phyloP scores from a whole-genome alignment of 2,329 filamentous ascomycete genomes.

The Penicillium janthinellum region DNA sequence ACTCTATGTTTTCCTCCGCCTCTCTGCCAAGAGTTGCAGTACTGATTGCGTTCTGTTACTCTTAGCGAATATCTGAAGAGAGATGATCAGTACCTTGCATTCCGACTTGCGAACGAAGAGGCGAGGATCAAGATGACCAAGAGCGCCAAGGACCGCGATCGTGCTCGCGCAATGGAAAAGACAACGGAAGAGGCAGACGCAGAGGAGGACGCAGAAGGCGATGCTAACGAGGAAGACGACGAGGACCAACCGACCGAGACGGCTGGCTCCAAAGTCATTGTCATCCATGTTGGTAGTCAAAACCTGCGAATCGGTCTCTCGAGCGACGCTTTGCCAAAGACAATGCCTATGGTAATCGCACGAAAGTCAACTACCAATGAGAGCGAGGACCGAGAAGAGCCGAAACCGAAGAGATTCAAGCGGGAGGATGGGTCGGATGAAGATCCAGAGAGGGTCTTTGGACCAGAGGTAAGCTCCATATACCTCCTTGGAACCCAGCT shows the following conservation, averaged over 20 bases:
- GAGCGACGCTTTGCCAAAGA: conserved; percentile 93
- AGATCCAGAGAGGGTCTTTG: conserved; percentile 77
- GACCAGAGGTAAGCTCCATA: conserved; percentile 67
- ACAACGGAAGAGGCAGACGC: conserved; percentile 58
- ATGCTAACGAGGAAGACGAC: conserved; percentile 60
- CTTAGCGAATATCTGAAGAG: conserved; percentile 93
- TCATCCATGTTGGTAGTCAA: conserved; percentile 93
- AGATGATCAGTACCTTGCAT: conserved; percentile 91
- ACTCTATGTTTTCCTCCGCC: too few species aligned
- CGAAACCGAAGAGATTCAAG: conserved; percentile 68
- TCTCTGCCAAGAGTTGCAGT: conserved; percentile 1
- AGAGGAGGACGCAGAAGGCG: conserved; percentile 45
- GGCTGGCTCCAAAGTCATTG: conserved; percentile 85
- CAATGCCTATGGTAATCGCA: conserved; percentile 89
- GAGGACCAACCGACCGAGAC: conserved; percentile 60
- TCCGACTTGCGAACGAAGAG: conserved; percentile 85
- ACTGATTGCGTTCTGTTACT: conserved; percentile 14
- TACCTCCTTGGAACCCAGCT: background rate
- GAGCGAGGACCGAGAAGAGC: conserved; percentile 78
- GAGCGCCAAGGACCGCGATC: conserved; percentile 82
- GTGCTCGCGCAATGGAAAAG: conserved; percentile 75
- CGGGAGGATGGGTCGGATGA: conserved; percentile 53
- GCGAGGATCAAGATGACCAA: conserved; percentile 80
- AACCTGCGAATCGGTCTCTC: conserved; percentile 92
- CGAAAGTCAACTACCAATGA: conserved; percentile 77